These are phyloP conservation scores for Cercospora janseana DNA, from an alignment of 2,329 filamentous ascomycete species.

Conservation along the genomic window DNA sequence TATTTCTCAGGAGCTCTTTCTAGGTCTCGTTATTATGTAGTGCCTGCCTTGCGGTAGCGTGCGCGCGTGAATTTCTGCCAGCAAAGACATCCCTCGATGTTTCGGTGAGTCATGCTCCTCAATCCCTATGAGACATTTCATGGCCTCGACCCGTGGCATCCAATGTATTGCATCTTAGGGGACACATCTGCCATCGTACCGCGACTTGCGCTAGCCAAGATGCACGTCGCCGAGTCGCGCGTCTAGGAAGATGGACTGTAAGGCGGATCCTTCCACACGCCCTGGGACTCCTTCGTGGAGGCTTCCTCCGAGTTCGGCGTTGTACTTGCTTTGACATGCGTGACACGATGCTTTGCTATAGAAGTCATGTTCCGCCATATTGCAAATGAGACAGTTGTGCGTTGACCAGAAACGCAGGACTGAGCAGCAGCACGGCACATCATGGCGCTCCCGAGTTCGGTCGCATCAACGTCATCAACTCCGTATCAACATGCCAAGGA, in stretches of 20 bases:
- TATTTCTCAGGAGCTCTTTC: too few relatives aligned
- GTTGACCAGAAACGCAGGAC: neutral
- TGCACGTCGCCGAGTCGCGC: neutral
- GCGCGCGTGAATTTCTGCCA: too few relatives aligned
- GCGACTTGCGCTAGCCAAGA: too few relatives aligned
- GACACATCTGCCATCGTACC: too few relatives aligned
- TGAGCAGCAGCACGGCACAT: neutral
- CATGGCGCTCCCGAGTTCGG: neutral
- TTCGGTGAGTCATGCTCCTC: too few relatives aligned
- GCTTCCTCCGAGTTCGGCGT: slow-evolving; percentile 5
- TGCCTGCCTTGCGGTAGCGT: too few relatives aligned
- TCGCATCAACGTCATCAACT: neutral
- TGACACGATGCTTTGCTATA: neutral
- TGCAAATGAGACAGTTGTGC: neutral
- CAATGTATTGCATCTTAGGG: too few relatives aligned
- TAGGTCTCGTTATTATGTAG: too few relatives aligned
- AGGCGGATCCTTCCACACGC: slow-evolving; percentile 10
- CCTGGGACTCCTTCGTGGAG: slow-evolving; percentile 6
- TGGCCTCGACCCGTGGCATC: too few relatives aligned
- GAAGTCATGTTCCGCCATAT: neutral
- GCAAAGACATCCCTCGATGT: too few relatives aligned
- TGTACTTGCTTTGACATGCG: neutral
- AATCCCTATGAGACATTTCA: too few relatives aligned
- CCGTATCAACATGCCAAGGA: slow-evolving; percentile 27
- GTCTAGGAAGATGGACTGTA: neutral